These are phyloP conservation scores for Salmacisia buchloeana DNA, from an alignment of 1,284 basidiomycete species.

Conservation along the genomic window DNA sequence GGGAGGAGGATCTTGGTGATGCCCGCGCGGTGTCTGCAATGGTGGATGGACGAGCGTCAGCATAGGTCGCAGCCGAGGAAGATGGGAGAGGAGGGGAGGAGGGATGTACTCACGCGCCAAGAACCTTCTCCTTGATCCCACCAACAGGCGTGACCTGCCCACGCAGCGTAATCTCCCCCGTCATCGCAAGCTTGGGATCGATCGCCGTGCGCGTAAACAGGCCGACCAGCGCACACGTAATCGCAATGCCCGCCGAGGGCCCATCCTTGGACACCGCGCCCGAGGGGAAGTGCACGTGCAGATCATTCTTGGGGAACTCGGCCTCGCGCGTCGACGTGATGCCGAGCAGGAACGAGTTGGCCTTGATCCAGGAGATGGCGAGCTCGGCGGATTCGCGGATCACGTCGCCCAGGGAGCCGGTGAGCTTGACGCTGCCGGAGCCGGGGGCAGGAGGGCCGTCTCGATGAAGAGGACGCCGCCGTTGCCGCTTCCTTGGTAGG, in stretches of 20 bases:
- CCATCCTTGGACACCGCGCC: slow-evolving; percentile 87
- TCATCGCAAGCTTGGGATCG: slow-evolving; percentile 44
- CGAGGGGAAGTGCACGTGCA: slow-evolving; percentile 80
- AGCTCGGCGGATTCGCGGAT: slow-evolving; percentile 84
- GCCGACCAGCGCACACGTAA: slow-evolving; percentile 78
- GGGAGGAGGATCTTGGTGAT: slow-evolving; percentile 76
- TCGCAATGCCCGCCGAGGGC: slow-evolving; percentile 73
- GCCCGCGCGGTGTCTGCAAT: slow-evolving; percentile 61
- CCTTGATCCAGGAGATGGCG: slow-evolving; percentile 64
- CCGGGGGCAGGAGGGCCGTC: slow-evolving; percentile 65
- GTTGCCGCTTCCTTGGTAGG: slow-evolving; percentile 80
- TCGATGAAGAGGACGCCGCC: slow-evolving; percentile 80
- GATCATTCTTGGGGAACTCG: slow-evolving; percentile 72
- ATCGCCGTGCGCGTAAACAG: slow-evolving; percentile 66
- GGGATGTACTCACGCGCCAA: slow-evolving; percentile 25
- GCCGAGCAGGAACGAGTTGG: slow-evolving; percentile 71
- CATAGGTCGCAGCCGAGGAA: no score
- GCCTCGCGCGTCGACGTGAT: slow-evolving; percentile 65
- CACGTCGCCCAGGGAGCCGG: slow-evolving; percentile 64
- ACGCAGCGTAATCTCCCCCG: slow-evolving; percentile 46
- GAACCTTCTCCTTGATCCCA: slow-evolving; percentile 47
- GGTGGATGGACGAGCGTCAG: no score
- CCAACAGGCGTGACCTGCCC: slow-evolving; percentile 47
- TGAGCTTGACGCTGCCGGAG: slow-evolving; percentile 65
- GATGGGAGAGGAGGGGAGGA: not conserved